Percentiles rank a stretch among this genome's conserved stretches.
Conservation (phyloP, 2,329 filamentous ascomycete genomes). For the Ceratocystis lukuohia region DNA sequence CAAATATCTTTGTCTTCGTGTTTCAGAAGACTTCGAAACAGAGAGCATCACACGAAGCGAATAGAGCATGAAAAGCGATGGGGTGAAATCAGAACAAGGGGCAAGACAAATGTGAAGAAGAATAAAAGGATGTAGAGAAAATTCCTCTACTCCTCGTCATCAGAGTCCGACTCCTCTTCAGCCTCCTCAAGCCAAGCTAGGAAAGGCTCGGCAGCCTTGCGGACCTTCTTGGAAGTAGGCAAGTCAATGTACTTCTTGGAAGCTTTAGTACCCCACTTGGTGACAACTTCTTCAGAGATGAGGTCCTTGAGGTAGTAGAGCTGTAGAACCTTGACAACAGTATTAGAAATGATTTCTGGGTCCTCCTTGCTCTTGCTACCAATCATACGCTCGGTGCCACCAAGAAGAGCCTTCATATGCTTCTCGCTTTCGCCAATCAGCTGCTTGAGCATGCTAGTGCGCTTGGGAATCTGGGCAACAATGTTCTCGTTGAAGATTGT, state of each 20-base stretch:
- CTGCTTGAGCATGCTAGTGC: slow-evolving; percentile 79
- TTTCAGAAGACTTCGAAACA: neutral
- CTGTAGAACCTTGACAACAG: slow-evolving; percentile 80
- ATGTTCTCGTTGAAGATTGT: slow-evolving; percentile 89
- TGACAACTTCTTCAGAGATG: slow-evolving; percentile 73
- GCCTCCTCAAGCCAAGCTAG: slow-evolving; percentile 86
- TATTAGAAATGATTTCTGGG: slow-evolving; percentile 58
- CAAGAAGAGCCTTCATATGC: slow-evolving; percentile 89
- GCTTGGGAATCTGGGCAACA: slow-evolving; percentile 70
- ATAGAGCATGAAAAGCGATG: neutral
- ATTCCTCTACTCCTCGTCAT: slow-evolving; percentile 30
- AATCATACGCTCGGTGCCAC: slow-evolving; percentile 87
- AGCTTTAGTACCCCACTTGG: slow-evolving; percentile 83
- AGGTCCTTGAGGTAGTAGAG: slow-evolving; percentile 86
- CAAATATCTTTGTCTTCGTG: neutral
- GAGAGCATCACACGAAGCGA: neutral
- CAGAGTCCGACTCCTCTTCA: slow-evolving; percentile 45
- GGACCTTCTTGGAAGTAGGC: slow-evolving; percentile 81
- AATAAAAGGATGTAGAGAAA: neutral
- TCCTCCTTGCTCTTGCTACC: slow-evolving; percentile 57
- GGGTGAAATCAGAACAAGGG: neutral
- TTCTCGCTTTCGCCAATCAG: slow-evolving; percentile 70
- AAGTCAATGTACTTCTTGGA: slow-evolving; percentile 98
- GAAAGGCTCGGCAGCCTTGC: slow-evolving; percentile 88
- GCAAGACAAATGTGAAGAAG: neutral